Evolutionary conservation across 768 basidiomycete species (phyloP), one percentile per base, ranked within the genome.

Genomic region (Pholiota microspora): DNA sequence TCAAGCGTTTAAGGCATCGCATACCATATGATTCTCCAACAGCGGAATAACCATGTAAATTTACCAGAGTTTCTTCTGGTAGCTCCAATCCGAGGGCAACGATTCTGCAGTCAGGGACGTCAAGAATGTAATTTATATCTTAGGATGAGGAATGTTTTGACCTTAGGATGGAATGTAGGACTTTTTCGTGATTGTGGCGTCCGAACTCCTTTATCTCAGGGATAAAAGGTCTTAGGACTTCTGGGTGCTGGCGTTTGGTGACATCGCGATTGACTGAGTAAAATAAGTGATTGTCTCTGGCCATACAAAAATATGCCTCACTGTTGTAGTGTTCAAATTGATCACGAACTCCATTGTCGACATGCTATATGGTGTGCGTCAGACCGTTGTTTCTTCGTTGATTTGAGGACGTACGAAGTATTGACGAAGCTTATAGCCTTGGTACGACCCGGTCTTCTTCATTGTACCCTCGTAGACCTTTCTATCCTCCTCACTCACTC

Each of bases 301-400:
- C 6, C 3, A 24, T n/a, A 3, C 0, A 6, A 23, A 7, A 7
- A 31, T 21, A 9, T 7, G 18, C 3, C 77, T 54, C 54, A 86
- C 86, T 73, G 57, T 81, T 84, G 61, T 88, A 87, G 48, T 79
- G 72, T 61, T 88, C 85, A 10, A 86, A 57, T 59, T 86, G 83
- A 60, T 88, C 86, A 13, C 67, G 75, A 25, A 87, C 79, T 4
- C 85, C 86, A 8, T 75, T 77, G 34, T 81, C 81, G 46, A 87
- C 79, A 47, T 82, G 80, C 85, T 88, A 51, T 18, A 16, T 3
- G 24, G 28, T 25, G n/a, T 27, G 21, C 6, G 21, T 25, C 23
- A 45, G 29, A 10, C 13, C 3, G 16, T 34, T 9, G n/a, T 8
- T n/a, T n/a, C n/a, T n/a, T n/a, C n/a, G n/a, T n/a, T 25, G 29